Evolutionary conservation across 2,329 filamentous ascomycete genomes (phyloP).

Genomic region (Colletotrichum sp.): DNA sequence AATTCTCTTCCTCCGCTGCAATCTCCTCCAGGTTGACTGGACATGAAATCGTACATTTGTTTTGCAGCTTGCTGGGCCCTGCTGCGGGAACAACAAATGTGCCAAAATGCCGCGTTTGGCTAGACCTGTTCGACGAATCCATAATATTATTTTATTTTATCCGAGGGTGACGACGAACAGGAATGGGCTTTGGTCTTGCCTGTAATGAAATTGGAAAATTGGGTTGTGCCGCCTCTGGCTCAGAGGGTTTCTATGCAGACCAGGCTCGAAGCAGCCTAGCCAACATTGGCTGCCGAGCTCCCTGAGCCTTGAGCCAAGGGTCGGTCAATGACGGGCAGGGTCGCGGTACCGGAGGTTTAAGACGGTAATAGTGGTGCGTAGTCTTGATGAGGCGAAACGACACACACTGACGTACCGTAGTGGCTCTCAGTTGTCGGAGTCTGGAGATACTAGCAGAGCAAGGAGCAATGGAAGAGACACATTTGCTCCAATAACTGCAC

Average conservation of each 20-base stretch:
- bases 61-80: conserved; percentile 7
- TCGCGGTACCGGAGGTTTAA: not conserved
- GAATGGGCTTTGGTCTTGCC: not conserved
- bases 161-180: not conserved
- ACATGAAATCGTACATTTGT: not conserved
- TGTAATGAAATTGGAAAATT: not conserved
- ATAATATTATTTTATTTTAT: not conserved
- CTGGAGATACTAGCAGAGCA: not conserved
- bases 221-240: not conserved
- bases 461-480: not conserved
- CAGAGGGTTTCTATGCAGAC: not conserved
- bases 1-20: conserved; percentile 15
- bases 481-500: not conserved
- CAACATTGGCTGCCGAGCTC: not conserved
- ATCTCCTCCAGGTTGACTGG: conserved; percentile 1
- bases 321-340: not conserved
- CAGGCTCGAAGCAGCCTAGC: not conserved
- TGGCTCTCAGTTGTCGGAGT: not conserved
- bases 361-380: not conserved
- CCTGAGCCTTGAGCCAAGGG: not conserved
- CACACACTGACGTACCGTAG: not conserved
- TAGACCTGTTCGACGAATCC: not conserved
- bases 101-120: conserved; percentile 16
- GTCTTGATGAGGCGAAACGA: not conserved
- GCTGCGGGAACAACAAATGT: not conserved